Evolutionary conservation across 306 rosid species (phyloP).

Genomic region (Oemleria cerasiformis): DNA sequence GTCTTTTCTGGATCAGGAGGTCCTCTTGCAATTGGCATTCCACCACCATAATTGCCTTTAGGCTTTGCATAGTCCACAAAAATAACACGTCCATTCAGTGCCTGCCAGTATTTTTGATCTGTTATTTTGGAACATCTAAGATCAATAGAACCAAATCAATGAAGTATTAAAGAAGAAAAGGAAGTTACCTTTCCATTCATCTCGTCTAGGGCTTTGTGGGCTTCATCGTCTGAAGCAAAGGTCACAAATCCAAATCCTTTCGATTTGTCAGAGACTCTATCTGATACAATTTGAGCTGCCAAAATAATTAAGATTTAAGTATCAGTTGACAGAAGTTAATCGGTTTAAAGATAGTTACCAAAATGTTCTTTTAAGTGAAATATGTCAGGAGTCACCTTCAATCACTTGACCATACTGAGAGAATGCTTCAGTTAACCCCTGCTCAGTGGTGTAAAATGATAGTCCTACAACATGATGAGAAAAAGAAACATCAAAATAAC

Average conservation of each 20-base stretch:
- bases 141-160: not conserved
- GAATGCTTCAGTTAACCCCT: slow-evolving; percentile 71
- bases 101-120: slow-evolving; percentile 37
- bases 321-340: not conserved
- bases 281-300: slow-evolving; percentile 72
- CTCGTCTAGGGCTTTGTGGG: slow-evolving; percentile 62
- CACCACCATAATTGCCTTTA: slow-evolving; percentile 27
- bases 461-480: slow-evolving; percentile 47
- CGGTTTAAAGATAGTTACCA: not conserved
- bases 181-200: slow-evolving; percentile 76
- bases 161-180: not conserved
- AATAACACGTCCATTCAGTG: slow-evolving; percentile 78
- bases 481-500: not conserved
- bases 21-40: slow-evolving; percentile 81
- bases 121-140: slow-evolving; percentile 15
- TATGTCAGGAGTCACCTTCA: slow-evolving; percentile 53
- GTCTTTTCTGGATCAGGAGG: slow-evolving; percentile 54
- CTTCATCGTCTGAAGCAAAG: slow-evolving; percentile 79
- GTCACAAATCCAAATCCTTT: slow-evolving; percentile 94
- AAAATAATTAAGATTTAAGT: slow-evolving; percentile 25
- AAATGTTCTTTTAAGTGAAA: slow-evolving; percentile 18
- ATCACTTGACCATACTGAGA: slow-evolving; percentile 77
- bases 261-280: slow-evolving; percentile 70
- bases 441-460: slow-evolving; percentile 63
- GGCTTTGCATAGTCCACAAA: slow-evolving; percentile 85